Conservation (phyloP, 306 rosid genomes). For the Albizia julibrissin region DNA sequence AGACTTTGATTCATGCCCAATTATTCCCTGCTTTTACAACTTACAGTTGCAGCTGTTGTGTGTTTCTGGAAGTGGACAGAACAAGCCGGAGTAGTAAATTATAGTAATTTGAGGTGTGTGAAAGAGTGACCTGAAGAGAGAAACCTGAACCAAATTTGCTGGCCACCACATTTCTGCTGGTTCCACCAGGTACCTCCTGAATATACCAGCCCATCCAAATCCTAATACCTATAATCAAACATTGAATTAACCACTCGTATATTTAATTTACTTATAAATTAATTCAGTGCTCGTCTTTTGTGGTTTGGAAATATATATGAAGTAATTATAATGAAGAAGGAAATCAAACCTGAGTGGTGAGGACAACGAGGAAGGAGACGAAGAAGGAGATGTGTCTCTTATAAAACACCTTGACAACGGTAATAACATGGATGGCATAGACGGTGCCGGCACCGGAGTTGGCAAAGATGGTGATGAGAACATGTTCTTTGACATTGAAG, state of each 20-base stretch:
- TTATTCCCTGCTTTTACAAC: neutral
- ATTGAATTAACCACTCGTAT: neutral
- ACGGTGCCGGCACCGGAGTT: slow-evolving; percentile 95
- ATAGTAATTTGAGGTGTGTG: neutral
- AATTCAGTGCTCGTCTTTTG: too few species aligned
- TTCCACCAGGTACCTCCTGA: slow-evolving; percentile 78
- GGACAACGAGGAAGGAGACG: slow-evolving; percentile 67
- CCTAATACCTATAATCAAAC: slow-evolving; percentile 64
- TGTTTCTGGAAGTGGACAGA: neutral
- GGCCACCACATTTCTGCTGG: slow-evolving; percentile 99
- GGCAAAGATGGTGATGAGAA: slow-evolving; percentile 89
- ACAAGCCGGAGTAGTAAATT: neutral
- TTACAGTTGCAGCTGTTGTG: neutral
- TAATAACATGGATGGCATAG: slow-evolving; percentile 85
- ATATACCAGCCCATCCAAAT: slow-evolving; percentile 98
- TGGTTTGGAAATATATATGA: neutral
- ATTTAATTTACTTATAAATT: neutral
- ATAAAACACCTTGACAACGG: slow-evolving; percentile 75
- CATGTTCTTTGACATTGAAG: slow-evolving; percentile 91
- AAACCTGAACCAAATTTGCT: slow-evolving; percentile 90
- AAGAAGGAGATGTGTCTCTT: slow-evolving; percentile 56
- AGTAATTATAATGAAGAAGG: neutral
- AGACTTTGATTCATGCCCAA: neutral
- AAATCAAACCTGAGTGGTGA: slow-evolving; percentile 77
- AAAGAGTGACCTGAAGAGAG: slow-evolving; percentile 71